phyloP scores from a whole-genome alignment of 768 basidiomycete genomes.

The Clavulina sp. region DNA sequence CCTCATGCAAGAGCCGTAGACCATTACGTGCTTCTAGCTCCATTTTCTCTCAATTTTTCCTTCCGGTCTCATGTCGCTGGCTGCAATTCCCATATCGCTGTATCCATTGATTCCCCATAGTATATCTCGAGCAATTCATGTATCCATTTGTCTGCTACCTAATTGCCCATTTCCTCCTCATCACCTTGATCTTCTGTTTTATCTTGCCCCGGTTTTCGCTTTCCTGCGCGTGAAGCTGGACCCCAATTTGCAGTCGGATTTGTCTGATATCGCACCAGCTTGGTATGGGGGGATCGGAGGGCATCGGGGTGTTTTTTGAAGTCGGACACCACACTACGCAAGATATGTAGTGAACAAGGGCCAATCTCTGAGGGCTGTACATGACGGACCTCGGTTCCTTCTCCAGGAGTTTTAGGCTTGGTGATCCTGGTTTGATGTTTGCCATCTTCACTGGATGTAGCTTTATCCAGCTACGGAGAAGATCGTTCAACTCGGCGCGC shows the following conservation, averaged over 20 bases:
- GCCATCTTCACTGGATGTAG: slow-evolving; percentile 65
- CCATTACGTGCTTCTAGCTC: neutral
- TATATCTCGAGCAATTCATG: neutral
- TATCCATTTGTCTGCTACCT: neutral
- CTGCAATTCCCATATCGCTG: neutral
- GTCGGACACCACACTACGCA: slow-evolving; percentile 27
- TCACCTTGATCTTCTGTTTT: neutral
- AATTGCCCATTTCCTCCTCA: neutral
- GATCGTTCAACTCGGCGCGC: slow-evolving; percentile 52
- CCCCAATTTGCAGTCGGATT: slow-evolving; percentile 94
- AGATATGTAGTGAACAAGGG: neutral
- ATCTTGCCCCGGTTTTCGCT: slow-evolving; percentile 17
- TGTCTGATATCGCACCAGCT: slow-evolving; percentile 74
- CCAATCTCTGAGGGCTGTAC: neutral
- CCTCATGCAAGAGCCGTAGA: slow-evolving; percentile 19
- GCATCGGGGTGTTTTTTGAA: slow-evolving; percentile 56
- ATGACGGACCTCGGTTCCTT: slow-evolving; percentile 46
- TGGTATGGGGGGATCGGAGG: slow-evolving; percentile 43
- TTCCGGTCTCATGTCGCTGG: neutral
- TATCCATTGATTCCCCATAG: neutral
- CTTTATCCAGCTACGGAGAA: slow-evolving; percentile 76
- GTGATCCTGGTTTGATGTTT: slow-evolving; percentile 60
- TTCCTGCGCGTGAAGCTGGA: slow-evolving; percentile 51
- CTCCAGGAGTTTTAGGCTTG: slow-evolving; percentile 46
- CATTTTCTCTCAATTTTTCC: neutral